phyloP scores from a whole-genome alignment of 495 filamentous ascomycete genomes.

The Delitschia confertaspora region DNA sequence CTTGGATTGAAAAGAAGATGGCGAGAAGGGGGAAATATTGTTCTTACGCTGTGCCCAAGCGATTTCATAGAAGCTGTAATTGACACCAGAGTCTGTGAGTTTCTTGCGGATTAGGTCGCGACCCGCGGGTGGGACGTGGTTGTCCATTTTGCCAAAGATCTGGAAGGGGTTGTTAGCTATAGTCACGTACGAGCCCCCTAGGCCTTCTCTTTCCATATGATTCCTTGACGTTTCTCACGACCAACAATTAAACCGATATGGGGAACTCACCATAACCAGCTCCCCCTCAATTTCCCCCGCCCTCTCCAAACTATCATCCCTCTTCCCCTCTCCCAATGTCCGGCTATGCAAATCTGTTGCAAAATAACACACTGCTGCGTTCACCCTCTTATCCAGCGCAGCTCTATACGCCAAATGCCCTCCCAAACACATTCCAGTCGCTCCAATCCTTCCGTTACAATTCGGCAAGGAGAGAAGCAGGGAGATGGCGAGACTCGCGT shows the following conservation, averaged over 20 bases:
- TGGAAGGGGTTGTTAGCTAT: background rate
- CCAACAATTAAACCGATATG: too few species aligned
- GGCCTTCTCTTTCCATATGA: too few species aligned
- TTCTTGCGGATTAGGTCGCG: conserved; percentile 80
- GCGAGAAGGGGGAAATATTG: background rate
- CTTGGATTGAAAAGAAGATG: background rate
- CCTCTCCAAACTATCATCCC: conserved; percentile 56
- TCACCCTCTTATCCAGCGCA: conserved; percentile 67
- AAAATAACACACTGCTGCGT: conserved; percentile 78
- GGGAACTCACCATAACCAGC: conserved; percentile 57
- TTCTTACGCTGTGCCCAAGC: conserved; percentile 79
- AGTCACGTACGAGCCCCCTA: too few species aligned
- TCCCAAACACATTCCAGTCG: conserved; percentile 93
- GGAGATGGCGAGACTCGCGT: conserved; percentile 65
- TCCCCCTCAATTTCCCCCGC: conserved; percentile 70
- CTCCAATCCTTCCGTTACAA: conserved; percentile 76
- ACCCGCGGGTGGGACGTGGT: conserved; percentile 77
- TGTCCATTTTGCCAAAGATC: conserved; percentile 84
- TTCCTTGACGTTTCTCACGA: too few species aligned
- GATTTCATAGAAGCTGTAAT: conserved; percentile 79
- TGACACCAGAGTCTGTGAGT: conserved; percentile 62
- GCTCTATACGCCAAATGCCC: conserved; percentile 83
- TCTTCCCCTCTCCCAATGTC: conserved; percentile 60
- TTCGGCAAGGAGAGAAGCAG: conserved; percentile 64
- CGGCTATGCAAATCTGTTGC: conserved; percentile 81